phyloP scores from a whole-genome alignment of 2,329 filamentous ascomycete species.

The Trichoderma cornu-damae region DNA sequence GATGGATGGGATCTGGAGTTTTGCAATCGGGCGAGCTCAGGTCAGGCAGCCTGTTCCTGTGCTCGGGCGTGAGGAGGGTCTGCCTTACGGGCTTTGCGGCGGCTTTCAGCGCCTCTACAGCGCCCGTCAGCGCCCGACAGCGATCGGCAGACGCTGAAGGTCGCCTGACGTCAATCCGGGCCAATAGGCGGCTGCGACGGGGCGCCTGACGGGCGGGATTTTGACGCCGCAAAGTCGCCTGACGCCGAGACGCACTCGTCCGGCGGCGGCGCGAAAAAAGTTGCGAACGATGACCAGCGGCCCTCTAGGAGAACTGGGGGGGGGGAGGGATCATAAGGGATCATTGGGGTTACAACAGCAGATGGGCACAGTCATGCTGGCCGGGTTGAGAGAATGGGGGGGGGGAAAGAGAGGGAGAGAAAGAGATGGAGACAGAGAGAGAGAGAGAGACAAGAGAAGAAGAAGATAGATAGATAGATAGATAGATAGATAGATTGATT shows the following conservation, averaged over 20 bases:
- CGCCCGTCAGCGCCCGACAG: background rate
- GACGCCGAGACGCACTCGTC: conserved; percentile 14
- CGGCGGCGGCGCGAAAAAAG: conserved; percentile 34
- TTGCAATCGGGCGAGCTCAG: conserved; percentile 7
- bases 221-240: conserved; percentile 12
- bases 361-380: no score
- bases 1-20: no score
- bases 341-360: no score
- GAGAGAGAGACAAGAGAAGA: no score
- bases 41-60: background rate
- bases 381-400: no score
- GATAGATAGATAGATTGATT: no score
- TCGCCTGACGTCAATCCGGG: conserved; percentile 16
- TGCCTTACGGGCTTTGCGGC: background rate
- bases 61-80: background rate
- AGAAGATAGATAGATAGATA: no score
- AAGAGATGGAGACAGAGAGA: no score
- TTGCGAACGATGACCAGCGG: no score
- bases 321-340: no score
- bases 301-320: no score
- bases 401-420: no score
- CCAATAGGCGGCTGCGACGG: conserved; percentile 7
- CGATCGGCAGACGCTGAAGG: background rate
- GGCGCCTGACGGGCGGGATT: background rate
- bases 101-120: background rate